These are phyloP conservation scores for Chionographis japonica DNA, from an alignment of 106 monocot genomes.

Conservation along the genomic window DNA sequence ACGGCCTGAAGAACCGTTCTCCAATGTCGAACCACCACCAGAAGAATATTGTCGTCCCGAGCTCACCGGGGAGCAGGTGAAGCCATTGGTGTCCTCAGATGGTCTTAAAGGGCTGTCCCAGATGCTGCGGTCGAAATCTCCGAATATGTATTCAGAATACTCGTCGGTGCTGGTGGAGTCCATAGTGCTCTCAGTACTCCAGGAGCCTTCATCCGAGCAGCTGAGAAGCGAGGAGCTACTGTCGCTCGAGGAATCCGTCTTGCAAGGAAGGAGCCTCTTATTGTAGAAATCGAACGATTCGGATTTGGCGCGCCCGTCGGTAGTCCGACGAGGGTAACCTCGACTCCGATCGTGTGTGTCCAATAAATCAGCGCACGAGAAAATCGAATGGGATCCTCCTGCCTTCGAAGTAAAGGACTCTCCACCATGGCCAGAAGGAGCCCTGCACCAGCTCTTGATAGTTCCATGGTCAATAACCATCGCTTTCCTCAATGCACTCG, in stretches of 20 bases:
- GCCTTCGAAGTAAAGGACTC: not conserved
- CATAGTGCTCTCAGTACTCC: constrained; percentile 48
- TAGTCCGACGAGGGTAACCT: not conserved
- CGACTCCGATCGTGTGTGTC: constrained; percentile 1
- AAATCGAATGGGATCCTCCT: too few relatives aligned
- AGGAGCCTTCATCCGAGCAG: constrained; percentile 53
- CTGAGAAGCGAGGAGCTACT: constrained; percentile 38
- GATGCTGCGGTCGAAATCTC: constrained; percentile 10
- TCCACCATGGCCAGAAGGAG: not conserved
- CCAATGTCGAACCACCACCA: not conserved
- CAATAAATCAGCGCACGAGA: not conserved
- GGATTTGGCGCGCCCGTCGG: not conserved
- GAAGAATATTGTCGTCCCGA: not conserved
- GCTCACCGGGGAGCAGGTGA: constrained; percentile 6
- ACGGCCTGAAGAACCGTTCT: not conserved
- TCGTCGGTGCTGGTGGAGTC: constrained; percentile 57
- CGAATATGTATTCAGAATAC: constrained; percentile 29
- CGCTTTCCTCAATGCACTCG: constrained; percentile 18
- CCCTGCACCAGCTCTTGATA: constrained; percentile 5
- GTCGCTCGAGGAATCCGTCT: constrained; percentile 38
- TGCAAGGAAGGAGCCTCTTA: not conserved
- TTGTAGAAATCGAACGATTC: not conserved
- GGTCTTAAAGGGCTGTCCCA: constrained; percentile 8
- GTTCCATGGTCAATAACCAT: constrained; percentile 2
- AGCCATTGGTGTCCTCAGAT: constrained; percentile 29